Evolutionary conservation across 768 basidiomycete species (phyloP).

Genomic region (Hygrocybe coccinea): DNA sequence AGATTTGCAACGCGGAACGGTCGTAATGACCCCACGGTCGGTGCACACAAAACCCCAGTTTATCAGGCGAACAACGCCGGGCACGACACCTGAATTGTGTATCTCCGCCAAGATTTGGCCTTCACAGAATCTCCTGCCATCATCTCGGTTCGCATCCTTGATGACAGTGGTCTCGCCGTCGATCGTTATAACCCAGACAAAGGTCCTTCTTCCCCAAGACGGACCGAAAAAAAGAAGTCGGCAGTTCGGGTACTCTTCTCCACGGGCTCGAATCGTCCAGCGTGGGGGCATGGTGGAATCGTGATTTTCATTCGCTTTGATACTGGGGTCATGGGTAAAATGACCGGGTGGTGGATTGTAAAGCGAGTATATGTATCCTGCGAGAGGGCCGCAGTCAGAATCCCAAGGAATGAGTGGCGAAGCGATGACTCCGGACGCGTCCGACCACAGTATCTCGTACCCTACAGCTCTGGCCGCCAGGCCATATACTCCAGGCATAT

Average conservation of each 20-base stretch:
- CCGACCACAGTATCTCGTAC: constrained; percentile 1
- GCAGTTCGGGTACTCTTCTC: not conserved
- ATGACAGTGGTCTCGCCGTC: not conserved
- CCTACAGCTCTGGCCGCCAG: not conserved
- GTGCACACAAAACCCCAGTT: constrained; percentile 1
- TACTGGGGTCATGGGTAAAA: not conserved
- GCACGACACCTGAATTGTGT: not conserved
- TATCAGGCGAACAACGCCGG: not conserved
- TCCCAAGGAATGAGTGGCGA: not conserved
- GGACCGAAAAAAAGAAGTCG: constrained; percentile 1
- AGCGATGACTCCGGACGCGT: constrained; percentile 1
- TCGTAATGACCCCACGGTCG: not conserved
- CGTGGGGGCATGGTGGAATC: not conserved
- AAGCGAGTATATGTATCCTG: not conserved
- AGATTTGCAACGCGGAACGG: not conserved
- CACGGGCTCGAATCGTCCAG: constrained; percentile 1
- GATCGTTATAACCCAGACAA: not conserved
- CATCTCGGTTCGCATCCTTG: constrained; percentile 2
- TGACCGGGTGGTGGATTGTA: not conserved
- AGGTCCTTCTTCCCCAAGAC: not conserved
- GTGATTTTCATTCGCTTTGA: not conserved
- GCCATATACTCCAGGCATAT: constrained; percentile 1
- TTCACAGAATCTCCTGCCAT: constrained; percentile 1
- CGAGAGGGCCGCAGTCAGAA: not conserved
- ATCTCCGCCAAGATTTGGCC: not conserved